These are phyloP conservation scores for Trichodelitschia bisporula DNA, from an alignment of 495 filamentous ascomycete species.

Conservation along the genomic window DNA sequence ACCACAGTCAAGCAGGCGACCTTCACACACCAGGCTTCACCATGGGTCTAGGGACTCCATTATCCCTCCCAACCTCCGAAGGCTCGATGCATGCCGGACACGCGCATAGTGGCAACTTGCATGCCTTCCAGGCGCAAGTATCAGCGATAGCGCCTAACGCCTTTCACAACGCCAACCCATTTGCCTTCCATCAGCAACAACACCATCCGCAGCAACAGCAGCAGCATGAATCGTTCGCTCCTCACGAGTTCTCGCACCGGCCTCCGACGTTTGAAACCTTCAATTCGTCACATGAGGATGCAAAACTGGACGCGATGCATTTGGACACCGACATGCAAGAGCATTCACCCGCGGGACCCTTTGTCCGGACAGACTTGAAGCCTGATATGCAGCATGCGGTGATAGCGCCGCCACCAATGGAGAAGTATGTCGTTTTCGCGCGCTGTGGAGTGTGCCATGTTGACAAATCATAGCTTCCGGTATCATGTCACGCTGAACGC, in stretches of 20 bases:
- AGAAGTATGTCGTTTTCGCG: constrained; percentile 12
- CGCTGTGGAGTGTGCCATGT: not conserved
- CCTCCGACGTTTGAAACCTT: constrained; percentile 56
- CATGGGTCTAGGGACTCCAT: constrained; percentile 56
- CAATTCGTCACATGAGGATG: constrained; percentile 35
- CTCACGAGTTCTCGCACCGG: constrained; percentile 54
- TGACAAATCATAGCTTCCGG: constrained; percentile 44
- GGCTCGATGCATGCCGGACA: constrained; percentile 25
- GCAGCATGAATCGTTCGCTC: constrained; percentile 38
- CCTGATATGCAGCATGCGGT: too few relatives aligned
- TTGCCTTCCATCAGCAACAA: constrained; percentile 28
- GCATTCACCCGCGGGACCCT: constrained; percentile 14
- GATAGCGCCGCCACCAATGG: constrained; percentile 11
- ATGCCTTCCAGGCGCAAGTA: constrained; percentile 29
- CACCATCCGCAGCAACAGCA: too few relatives aligned
- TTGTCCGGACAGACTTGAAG: too few relatives aligned
- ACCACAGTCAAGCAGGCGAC: constrained; percentile 68
- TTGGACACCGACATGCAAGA: constrained; percentile 19
- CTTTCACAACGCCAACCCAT: constrained; percentile 53
- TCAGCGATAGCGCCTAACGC: constrained; percentile 34
- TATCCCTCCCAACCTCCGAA: constrained; percentile 51
- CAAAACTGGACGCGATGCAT: constrained; percentile 29
- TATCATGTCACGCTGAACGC: constrained; percentile 79
- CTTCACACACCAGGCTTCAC: constrained; percentile 60
- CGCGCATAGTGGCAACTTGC: constrained; percentile 22